Evolutionary conservation across 2,329 filamentous ascomycete species (phyloP), one percentile per base, ranked within the genome.

Genomic region (Exophiala viscosa): DNA sequence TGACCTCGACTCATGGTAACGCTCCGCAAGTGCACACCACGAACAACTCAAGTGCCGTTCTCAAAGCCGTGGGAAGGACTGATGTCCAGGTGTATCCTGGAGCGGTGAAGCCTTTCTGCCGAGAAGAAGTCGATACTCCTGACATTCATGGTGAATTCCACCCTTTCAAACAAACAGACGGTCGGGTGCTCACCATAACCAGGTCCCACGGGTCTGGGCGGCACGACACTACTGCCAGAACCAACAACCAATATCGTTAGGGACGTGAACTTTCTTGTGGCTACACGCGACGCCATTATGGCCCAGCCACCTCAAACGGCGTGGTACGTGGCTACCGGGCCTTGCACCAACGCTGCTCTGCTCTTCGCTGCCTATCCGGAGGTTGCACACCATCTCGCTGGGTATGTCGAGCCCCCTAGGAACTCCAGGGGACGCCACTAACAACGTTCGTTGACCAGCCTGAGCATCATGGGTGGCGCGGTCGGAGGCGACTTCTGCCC

Each of bases 1-100:
- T 96, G 62, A 93, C 87, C 59, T 96, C 91, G 8, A 87, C 96
- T 55, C 92, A 96, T 70, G 92, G 92, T 64, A 97, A 97, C 70
- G 86, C 91, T 3, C 84, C 90, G 0, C 75, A 96, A 32, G 77
- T 84, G 50, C 86, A 93, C 65, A 96, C 91, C 5, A 96, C 91
- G 0, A 76, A 78, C 67, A 97, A 97, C 71, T 89, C 91, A 10
- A 77, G 84, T 32, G 88, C 87, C 13, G 78, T 97, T 48, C 80
- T 97, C 47, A 88, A 90, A 52, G 88, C 92, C 42, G 86, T 97
- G 54, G 84, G 85, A 51, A 82, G 83, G 56, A 78, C 87, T 55
- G 75, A 86, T 43, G 74, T 96, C 38, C 82, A 86, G 13, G 85
- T 97, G 43, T 88, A 93, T 68, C 73, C 83, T 11, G 92, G 92